phyloP scores from a whole-genome alignment of 2,329 filamentous ascomycete species.

The Aspergillus felis region DNA sequence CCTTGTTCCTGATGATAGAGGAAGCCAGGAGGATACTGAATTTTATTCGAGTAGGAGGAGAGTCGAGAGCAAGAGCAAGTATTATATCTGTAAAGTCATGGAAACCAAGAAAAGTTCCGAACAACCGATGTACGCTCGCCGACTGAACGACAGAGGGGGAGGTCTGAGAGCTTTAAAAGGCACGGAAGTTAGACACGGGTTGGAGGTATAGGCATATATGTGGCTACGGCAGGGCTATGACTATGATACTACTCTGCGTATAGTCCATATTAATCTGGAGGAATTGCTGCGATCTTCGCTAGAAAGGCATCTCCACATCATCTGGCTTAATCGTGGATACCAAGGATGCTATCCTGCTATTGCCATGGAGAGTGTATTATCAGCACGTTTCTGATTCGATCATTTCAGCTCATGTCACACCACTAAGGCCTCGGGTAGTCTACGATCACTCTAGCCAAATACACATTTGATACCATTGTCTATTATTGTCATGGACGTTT shows the following conservation, averaged over 20 bases:
- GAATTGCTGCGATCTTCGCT: slow-evolving; percentile 7
- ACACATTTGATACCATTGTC: background rate
- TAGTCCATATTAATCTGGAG: background rate
- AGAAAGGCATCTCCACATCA: slow-evolving; percentile 1
- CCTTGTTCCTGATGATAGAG: too few relatives aligned
- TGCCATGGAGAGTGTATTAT: slow-evolving; percentile 2
- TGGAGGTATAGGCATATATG: background rate
- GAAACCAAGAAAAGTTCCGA: slow-evolving; percentile 6
- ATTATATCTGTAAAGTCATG: background rate
- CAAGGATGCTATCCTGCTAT: slow-evolving; percentile 3
- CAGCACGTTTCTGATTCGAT: background rate
- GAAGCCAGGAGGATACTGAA: background rate
- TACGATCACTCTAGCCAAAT: background rate
- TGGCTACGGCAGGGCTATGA: too few relatives aligned
- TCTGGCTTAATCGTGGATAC: background rate
- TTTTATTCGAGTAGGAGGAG: background rate
- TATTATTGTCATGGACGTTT: background rate
- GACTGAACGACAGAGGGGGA: background rate
- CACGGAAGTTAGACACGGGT: background rate
- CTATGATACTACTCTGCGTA: background rate
- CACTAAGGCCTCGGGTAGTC: background rate
- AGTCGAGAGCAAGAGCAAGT: background rate
- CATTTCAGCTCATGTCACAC: background rate
- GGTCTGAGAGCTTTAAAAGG: background rate
- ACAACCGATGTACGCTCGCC: background rate